Percentiles rank a stretch among this genome's conserved stretches.
Evolutionary conservation across 345 rosid species (phyloP).

Genomic region (Limnanthes douglasii): DNA sequence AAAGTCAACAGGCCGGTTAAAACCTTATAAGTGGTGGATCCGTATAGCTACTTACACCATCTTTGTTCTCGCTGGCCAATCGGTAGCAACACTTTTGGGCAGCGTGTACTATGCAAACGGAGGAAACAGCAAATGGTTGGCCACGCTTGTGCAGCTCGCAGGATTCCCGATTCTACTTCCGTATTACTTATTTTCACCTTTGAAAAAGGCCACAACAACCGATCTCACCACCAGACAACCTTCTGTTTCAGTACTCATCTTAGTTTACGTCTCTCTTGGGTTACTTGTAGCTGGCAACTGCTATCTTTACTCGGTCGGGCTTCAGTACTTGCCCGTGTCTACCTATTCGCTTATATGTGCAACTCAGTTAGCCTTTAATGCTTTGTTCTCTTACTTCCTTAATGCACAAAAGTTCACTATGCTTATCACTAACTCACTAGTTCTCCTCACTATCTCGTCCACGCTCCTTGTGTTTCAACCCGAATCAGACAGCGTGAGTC

Average conservation of each 20-base stretch:
- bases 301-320: slow-evolving; percentile 14
- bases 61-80: slow-evolving; percentile 25
- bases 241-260: slow-evolving; percentile 2
- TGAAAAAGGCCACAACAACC: slow-evolving; percentile 2
- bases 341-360: slow-evolving; percentile 17
- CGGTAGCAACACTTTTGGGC: slow-evolving; percentile 27
- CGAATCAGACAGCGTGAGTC: slow-evolving; percentile 3
- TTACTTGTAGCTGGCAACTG: slow-evolving; percentile 12
- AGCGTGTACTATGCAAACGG: slow-evolving; percentile 40
- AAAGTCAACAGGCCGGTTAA: neutral
- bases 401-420: slow-evolving; percentile 17
- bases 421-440: slow-evolving; percentile 11
- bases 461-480: slow-evolving; percentile 14
- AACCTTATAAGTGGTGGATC: slow-evolving; percentile 18
- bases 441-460: slow-evolving; percentile 19
- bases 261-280: slow-evolving; percentile 15
- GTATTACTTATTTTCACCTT: slow-evolving; percentile 11
- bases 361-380: slow-evolving; percentile 15
- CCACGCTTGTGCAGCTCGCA: slow-evolving; percentile 23
- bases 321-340: slow-evolving; percentile 19
- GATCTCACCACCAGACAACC: neutral
- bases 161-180: slow-evolving; percentile 43
- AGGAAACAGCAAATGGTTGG: slow-evolving; percentile 41
- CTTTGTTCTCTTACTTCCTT: slow-evolving; percentile 15
- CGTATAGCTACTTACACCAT: slow-evolving; percentile 16